Conservation (phyloP, 1,284 basidiomycete species). For the Malassezia sp. region DNA sequence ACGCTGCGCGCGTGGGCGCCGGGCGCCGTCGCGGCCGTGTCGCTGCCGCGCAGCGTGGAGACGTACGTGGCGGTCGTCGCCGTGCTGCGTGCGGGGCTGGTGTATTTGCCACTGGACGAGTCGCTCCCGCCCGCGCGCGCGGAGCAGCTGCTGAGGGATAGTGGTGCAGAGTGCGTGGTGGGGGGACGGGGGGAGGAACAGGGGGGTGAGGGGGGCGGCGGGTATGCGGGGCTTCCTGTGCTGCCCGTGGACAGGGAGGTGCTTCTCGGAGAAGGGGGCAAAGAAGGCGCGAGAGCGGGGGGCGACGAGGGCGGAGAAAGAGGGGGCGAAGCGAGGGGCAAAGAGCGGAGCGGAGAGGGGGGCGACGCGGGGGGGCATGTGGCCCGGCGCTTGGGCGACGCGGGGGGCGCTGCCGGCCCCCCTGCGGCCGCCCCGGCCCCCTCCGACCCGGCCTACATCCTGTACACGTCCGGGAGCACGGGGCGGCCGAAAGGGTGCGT, state of each 20-base stretch:
- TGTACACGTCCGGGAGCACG: constrained; percentile 42
- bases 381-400: no score
- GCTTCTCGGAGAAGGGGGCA: no score
- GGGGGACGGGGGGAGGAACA: not conserved
- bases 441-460: constrained; percentile 33
- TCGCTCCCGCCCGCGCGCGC: constrained; percentile 40
- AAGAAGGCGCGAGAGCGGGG: no score
- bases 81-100: constrained; percentile 28
- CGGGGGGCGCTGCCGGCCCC: not conserved
- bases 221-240: no score
- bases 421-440: not conserved
- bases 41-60: constrained; percentile 24
- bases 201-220: no score
- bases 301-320: no score
- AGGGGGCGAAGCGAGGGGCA: no score
- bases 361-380: no score
- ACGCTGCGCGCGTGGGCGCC: constrained; percentile 9
- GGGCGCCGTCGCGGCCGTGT: constrained; percentile 30
- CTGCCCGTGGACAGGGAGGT: not conserved
- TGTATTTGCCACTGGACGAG: constrained; percentile 45
- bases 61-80: constrained; percentile 32
- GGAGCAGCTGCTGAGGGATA: constrained; percentile 30
- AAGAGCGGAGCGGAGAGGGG: no score
- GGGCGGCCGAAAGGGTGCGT: constrained; percentile 40
- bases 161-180: constrained; percentile 24